Evolutionary conservation across 1,284 basidiomycete species (phyloP), one percentile per base, ranked within the genome.

Genomic region (Microbotryum silenes-acaulis): DNA sequence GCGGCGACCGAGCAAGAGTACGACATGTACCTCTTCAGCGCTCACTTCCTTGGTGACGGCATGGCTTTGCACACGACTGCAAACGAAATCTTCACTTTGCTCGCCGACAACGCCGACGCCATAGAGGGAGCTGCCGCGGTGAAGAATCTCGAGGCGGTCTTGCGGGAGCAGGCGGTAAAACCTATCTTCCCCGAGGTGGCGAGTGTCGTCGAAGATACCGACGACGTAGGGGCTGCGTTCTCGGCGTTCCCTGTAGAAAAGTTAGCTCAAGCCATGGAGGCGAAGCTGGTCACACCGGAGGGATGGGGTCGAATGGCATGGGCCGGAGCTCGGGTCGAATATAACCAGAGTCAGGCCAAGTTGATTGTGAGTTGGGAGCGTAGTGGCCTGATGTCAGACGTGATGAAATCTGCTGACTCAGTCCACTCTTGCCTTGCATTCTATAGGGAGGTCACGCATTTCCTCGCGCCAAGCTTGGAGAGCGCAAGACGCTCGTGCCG

Each of bases 1-100:
- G 70, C 74, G 33, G 54, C 62, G 9, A 21, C 57, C 21, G 27
- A 45, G 18, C 63, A 63, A 6, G 74, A 80, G 47, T 83, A 78
- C 69, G 81, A 87, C 70, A 72, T 85, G 54, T 74, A 86, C 54
- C 79, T 89, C 37, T 83, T 83, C 69, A 83, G 85, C 4, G 81
- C 85, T 12, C 87, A 88, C 70, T 88, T 83, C 73, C 73, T 88
- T 47, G 86, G 86, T 10, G 87, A 89, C 71, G 86, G 86, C 29
- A 87, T 87, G 82, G 86, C 87, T 3, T 78, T 89, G 20, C 87
- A 89, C 73, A 78, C 79, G 60, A 84, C 85, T 63, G 84, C 84
- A 14, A 85, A 87, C 71, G 85, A 88, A 67, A 83, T 89, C 71
- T 85, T 88, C 72, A 68, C 73, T 12, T 75, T 88, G 6, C 76